Evolutionary conservation across 78 protist genomes (phyloP).

Genomic region (Emiliania huxleyi): DNA sequence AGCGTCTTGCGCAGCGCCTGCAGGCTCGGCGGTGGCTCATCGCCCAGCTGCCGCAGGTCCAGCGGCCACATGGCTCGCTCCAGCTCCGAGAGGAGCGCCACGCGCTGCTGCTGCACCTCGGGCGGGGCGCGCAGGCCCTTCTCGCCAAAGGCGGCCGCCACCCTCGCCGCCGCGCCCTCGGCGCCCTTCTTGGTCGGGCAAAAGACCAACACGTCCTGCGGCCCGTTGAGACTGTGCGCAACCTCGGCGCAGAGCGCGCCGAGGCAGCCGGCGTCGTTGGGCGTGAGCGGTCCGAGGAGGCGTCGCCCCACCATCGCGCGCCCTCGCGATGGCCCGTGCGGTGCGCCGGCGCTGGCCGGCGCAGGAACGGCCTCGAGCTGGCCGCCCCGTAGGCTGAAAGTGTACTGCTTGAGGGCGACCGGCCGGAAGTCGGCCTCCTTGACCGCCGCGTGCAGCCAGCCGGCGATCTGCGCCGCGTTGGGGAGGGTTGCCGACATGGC

Average conservation of each 20-base stretch:
- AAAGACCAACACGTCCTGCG: slow-evolving; percentile 8
- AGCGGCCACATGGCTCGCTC: background rate
- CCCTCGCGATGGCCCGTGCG: background rate
- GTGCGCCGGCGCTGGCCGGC: background rate
- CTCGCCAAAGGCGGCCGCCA: background rate
- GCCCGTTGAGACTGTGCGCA: background rate
- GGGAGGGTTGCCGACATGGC: slow-evolving; percentile 71
- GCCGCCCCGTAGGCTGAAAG: background rate
- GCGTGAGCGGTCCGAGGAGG: background rate
- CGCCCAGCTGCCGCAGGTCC: too few species aligned
- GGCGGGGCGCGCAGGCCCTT: background rate
- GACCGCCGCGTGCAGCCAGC: slow-evolving; percentile 52
- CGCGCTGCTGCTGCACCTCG: background rate
- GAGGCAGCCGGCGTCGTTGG: background rate
- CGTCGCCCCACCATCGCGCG: background rate
- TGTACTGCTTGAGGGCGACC: slow-evolving; percentile 20
- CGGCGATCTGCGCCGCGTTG: slow-evolving; percentile 34
- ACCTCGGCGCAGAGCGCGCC: background rate
- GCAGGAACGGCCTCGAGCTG: too few species aligned
- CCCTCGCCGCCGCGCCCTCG: background rate
- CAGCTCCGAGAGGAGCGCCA: background rate
- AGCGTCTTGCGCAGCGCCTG: background rate
- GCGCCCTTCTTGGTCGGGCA: background rate
- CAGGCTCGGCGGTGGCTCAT: background rate
- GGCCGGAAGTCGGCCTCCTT: slow-evolving; percentile 52